Base-by-base conservation (phyloP, 192 early-diverging fungal species). In the Umbelopsis ramanniana region DNA sequence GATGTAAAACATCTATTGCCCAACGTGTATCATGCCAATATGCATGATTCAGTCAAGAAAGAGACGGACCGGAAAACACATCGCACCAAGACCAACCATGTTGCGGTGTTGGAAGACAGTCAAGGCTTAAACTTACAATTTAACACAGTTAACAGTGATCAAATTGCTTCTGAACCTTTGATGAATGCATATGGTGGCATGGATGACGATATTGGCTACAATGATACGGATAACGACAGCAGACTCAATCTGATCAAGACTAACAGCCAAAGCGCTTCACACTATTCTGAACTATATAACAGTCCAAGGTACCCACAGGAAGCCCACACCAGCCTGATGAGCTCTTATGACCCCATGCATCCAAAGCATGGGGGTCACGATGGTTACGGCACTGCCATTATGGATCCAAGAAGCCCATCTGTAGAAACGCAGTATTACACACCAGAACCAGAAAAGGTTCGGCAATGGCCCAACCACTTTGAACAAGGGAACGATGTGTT, bases 1-100 rank as follows among this genome's bases (percentile, higher is more conserved):
- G 83, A 83, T 47, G 86, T 91, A 63, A 85, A 86, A 26, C 89
- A 91, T 69, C 63, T 92, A 48, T 73, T 93, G 67, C 86, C 82
- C 48, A 81, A 83, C 29, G 86, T 93, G 4, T 88, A 92, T 69
- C 80, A 86, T 26, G 86, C 85, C 29, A 76, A 83, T 10, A 48
- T 52, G 5, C 24, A 67, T 50, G 54, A 76, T 7, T 6, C 46
- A 26, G 52, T 22, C 35, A 53, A 60, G 71, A 72, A 53, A 37
- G 71, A 60, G 11, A 63, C 33, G 21, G 55, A 55, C 40, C 12
- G 52, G 10, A 23, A 40, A 7, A 72, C 35, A 4, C 67, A 70
- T 37, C 29, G 63, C 33, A 52, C 50, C 11, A 67, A 33, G 9
- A 75, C 35, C 2, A 46, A 22, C 37, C n/a, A 69, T 22, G 67